Base-by-base conservation (phyloP, 441 rosid genomes). In the Metrosideros polymorpha region DNA sequence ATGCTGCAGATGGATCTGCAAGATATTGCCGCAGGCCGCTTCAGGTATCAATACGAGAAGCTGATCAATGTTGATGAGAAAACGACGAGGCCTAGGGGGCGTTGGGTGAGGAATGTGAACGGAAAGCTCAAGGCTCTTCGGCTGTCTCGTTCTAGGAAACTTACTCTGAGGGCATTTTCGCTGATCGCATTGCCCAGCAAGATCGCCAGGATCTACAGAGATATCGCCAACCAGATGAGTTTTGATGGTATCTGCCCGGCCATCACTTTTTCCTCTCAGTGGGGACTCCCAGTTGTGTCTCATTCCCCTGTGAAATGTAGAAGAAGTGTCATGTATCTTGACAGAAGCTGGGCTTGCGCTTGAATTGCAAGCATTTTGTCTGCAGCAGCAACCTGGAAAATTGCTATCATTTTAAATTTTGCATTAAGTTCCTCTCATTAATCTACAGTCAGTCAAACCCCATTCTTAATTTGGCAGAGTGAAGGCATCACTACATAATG, bases 281-380 rank as follows among this genome's bases (percentile, higher is more conserved):
- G 92, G 95, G 96, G 96, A 42, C 92, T 94, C 49, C 98, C 96
- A 19, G 93, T 89, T 88, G 22, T 89, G 45, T 87, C 93, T 14
- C 91, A 92, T 82, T 39, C 84, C 91, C 25, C 89, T 50, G 57
- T 86, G 76, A 87, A 86, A 84, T 85, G 84, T 30, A 85, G 57
- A 82, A 59, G 50, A 45, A 32, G 84, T 27, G 77, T 29, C 22
- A 24, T 45, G 50, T 50, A 22, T 43, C 39, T 42, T 30, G 47
- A 86, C 45, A 82, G 47, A 57, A 45, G 84, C 84, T 79, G 82
- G 84, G 52, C 27, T 86, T 6, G 39, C 87, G 15, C 45, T 51
- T 32, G 50, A 76, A 47, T 5, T 25, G 45, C 79, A 39, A 47
- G 49, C 79, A 22, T 71, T 71, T 39, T 39, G 79, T 71, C 79